A percentile compares a stretch with the other conserved stretches of the same genome.
Evolutionary conservation across 2,329 filamentous ascomycete species (phyloP).

Genomic region (Ophiosphaerella herpotricha): DNA sequence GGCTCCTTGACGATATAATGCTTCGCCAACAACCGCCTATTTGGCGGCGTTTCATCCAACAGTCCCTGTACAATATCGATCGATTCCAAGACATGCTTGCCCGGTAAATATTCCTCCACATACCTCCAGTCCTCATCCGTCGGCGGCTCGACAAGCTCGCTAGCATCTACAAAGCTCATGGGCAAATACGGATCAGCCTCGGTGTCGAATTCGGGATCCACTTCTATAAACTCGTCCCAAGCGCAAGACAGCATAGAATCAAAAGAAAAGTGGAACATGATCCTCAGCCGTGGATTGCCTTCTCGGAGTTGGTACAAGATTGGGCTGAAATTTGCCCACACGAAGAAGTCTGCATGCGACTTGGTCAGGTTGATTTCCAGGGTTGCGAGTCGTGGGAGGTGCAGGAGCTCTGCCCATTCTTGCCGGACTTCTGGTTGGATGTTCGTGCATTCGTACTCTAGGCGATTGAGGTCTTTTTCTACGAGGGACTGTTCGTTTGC

Average conservation of each 20-base stretch:
- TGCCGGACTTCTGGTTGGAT: too few species aligned
- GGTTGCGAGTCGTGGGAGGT: constrained; percentile 10
- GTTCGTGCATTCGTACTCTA: too few species aligned
- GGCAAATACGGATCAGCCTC: constrained; percentile 9
- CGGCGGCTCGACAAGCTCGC: constrained; percentile 11
- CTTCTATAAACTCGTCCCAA: neutral
- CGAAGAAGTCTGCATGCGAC: neutral
- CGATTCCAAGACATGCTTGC: neutral
- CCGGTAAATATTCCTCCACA: constrained; percentile 9
- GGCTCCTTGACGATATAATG: constrained; percentile 30
- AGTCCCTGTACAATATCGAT: constrained; percentile 9
- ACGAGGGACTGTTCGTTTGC: neutral
- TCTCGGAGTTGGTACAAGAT: constrained; percentile 14
- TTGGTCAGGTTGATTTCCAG: constrained; percentile 18
- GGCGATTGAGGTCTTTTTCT: too few species aligned
- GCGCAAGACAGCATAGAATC: constrained; percentile 10
- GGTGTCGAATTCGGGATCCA: constrained; percentile 10
- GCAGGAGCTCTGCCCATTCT: constrained; percentile 12
- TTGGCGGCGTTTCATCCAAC: constrained; percentile 11
- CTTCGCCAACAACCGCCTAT: constrained; percentile 16
- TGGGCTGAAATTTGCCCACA: constrained; percentile 17
- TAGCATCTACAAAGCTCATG: constrained; percentile 15
- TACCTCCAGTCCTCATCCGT: constrained; percentile 14
- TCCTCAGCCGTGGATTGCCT: neutral
- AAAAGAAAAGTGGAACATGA: constrained; percentile 6